These are phyloP conservation scores for Suhomyces coccinellae DNA, from an alignment of 1,139 yeast genomes.

Conservation along the genomic window DNA sequence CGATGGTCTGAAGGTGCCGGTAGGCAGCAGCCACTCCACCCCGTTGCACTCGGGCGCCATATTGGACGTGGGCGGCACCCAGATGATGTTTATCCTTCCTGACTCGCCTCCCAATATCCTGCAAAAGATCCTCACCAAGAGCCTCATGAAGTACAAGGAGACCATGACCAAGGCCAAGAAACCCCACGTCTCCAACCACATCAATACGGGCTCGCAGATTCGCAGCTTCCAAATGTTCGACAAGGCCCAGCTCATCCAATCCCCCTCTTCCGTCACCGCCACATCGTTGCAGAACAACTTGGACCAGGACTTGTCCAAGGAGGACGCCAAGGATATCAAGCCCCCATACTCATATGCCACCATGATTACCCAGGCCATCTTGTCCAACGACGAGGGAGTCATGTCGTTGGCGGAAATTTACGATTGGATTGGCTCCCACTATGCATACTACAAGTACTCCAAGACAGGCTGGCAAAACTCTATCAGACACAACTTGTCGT, in stretches of 20 bases:
- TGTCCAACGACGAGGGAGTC: conserved; percentile 84
- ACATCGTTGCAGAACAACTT: conserved; percentile 47
- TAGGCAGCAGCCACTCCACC: conserved; percentile 46
- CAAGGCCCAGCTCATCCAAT: conserved; percentile 39
- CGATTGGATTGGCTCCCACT: conserved; percentile 82
- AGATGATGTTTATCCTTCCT: conserved; percentile 97
- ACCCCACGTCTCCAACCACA: conserved; percentile 2
- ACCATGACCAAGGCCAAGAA: conserved; percentile 20
- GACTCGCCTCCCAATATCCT: conserved; percentile 77
- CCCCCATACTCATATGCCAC: conserved; percentile 98
- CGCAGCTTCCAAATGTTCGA: conserved; percentile 59
- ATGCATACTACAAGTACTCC: conserved; percentile 87
- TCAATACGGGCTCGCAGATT: conserved; percentile 6
- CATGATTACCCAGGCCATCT: conserved; percentile 95
- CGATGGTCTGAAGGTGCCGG: conserved; percentile 63
- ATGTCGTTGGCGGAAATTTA: conserved; percentile 89
- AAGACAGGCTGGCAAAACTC: conserved; percentile 96
- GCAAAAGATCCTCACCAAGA: conserved; percentile 47
- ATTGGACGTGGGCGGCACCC: conserved; percentile 93
- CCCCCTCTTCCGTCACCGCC: conserved; percentile 44
- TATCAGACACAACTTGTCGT: conserved; percentile 75
- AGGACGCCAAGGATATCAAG: conserved; percentile 87
- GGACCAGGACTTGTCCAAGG: conserved; percentile 78
- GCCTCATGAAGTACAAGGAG: conserved; percentile 36
- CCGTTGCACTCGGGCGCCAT: conserved; percentile 81